These are phyloP conservation scores for Pichia nakasei DNA, from an alignment of 805 yeast genomes.

Conservation along the genomic window DNA sequence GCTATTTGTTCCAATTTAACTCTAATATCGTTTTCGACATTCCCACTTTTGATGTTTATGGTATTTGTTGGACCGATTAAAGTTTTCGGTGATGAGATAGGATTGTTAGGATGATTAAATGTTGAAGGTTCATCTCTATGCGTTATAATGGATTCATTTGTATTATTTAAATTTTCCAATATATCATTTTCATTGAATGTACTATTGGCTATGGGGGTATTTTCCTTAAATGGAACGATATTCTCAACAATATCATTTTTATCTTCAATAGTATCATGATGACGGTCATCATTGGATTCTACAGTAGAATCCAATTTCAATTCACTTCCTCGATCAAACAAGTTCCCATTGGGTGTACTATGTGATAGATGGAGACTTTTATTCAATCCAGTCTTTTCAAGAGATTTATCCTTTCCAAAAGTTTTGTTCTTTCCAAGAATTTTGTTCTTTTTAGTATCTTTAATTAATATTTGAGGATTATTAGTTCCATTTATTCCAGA, in stretches of 20 bases:
- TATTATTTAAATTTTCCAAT: no score
- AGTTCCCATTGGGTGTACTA: no score
- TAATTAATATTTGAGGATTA: background rate
- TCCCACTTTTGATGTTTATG: background rate
- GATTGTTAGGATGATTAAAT: background rate
- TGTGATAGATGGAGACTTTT: no score
- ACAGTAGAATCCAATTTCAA: background rate
- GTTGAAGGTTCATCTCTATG: background rate
- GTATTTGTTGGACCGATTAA: background rate
- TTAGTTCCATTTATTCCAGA: background rate
- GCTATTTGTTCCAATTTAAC: slow-evolving; percentile 2
- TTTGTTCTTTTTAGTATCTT: no score
- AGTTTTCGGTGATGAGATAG: background rate
- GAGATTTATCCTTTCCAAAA: no score
- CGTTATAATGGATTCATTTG: background rate
- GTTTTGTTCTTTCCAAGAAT: no score
- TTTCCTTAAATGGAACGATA: no score
- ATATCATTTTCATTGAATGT: background rate
- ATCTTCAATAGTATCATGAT: background rate
- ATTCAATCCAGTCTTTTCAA: no score
- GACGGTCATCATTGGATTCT: background rate
- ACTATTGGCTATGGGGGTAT: slow-evolving; percentile 3
- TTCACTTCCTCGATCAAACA: background rate
- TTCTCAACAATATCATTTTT: no score
- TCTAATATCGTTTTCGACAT: background rate